Evolutionary conservation across 1,139 yeast genomes (phyloP).

Genomic region (Pichia sp.): DNA sequence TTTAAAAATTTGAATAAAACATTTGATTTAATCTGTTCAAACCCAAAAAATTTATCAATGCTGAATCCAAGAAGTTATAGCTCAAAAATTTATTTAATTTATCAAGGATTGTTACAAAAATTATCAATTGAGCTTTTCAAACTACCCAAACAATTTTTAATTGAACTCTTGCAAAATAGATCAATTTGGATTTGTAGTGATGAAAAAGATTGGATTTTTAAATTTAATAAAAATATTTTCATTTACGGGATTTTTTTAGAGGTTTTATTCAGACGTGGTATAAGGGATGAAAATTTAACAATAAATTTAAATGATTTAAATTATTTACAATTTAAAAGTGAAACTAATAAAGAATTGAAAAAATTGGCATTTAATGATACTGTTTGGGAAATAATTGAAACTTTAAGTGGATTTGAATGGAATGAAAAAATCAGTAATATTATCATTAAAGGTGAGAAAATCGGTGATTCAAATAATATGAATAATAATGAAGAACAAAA

Average conservation of each 20-base stretch:
- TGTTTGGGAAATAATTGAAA: constrained; percentile 11
- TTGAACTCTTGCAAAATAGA: constrained; percentile 4
- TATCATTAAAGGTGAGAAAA: neutral
- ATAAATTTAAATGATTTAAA: neutral
- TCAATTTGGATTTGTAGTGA: constrained; percentile 9
- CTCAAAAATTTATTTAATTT: constrained; percentile 12
- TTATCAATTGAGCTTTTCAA: constrained; percentile 8
- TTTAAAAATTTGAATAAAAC: constrained; percentile 32
- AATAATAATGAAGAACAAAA: neutral
- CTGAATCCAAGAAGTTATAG: constrained; percentile 16
- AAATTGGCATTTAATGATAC: constrained; percentile 1
- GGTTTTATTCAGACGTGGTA: constrained; percentile 13
- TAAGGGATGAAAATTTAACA: neutral
- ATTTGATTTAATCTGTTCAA: constrained; percentile 11
- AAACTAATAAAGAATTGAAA: constrained; percentile 3
- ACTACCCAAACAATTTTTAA: constrained; percentile 1
- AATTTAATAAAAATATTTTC: constrained; percentile 12
- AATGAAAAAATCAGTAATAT: neutral
- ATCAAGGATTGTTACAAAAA: constrained; percentile 8
- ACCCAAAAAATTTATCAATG: constrained; percentile 7
- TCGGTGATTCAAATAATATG: neutral
- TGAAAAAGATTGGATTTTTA: constrained; percentile 12
- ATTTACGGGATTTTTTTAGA: constrained; percentile 16
- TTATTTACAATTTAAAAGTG: neutral
- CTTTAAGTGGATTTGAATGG: constrained; percentile 14